Conservation (phyloP, 202 grass and related monocot species). For the Panicum virgatum region DNA sequence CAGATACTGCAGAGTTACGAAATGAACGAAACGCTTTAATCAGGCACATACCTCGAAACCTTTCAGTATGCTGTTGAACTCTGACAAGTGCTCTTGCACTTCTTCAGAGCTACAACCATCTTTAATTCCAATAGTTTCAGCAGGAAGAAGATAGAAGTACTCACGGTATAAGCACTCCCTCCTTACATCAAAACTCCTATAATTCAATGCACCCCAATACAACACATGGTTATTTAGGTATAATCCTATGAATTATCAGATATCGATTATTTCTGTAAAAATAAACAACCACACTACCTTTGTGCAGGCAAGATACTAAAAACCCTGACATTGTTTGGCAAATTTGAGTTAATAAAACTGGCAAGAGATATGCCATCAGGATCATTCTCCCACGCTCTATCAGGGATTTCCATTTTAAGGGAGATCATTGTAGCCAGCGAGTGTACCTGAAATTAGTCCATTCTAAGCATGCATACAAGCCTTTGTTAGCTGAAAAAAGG, state of each 20-base stretch:
- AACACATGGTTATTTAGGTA: neutral
- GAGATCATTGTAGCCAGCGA: conserved; percentile 90
- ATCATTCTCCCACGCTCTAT: conserved; percentile 75
- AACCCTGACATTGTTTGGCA: conserved; percentile 76
- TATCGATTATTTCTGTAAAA: neutral
- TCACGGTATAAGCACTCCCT: conserved; percentile 74
- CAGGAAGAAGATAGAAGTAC: conserved; percentile 94
- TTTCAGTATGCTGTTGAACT: conserved; percentile 85
- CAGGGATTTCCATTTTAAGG: conserved; percentile 97
- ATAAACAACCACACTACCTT: conserved; percentile 45
- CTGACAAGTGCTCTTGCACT: conserved; percentile 59
- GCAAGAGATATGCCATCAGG: conserved; percentile 68
- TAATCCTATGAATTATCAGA: neutral
- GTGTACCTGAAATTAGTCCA: conserved; percentile 76
- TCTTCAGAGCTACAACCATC: conserved; percentile 56
- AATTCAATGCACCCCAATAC: conserved; percentile 1
- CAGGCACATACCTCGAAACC: conserved; percentile 57
- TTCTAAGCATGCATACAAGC: conserved; percentile 57
- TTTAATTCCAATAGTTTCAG: conserved; percentile 88
- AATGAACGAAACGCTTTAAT: neutral
- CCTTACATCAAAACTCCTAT: conserved; percentile 94
- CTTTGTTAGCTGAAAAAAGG: conserved; percentile 34
- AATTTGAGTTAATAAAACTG: conserved; percentile 87
- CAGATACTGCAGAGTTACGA: neutral
- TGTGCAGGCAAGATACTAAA: conserved; percentile 87